Evolutionary conservation across 345 rosid species (phyloP), one percentile per base, ranked within the genome.

Genomic region (Odontarrhena argentea): DNA sequence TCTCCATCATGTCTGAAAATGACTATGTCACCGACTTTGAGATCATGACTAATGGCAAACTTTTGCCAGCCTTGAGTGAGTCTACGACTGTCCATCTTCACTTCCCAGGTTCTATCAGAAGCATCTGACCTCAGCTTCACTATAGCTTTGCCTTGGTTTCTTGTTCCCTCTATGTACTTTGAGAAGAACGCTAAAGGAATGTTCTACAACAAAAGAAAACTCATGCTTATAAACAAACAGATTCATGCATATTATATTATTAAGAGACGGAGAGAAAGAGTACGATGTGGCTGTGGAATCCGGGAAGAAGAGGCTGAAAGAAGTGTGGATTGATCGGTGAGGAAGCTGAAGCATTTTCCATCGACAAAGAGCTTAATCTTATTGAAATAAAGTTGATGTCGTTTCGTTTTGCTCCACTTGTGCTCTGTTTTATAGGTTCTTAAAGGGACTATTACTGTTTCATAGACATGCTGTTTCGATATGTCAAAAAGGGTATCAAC

Each of bases 41-140:
- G 46, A 42, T 51, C 54, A 34, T 69, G 74, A 24, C 45, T 6
- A 11, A 36, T 43, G 2, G 26, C 67, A 60, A 69, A 69, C 7
- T 51, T 52, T 60, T 69, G 13, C 74, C 74, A 69, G 54, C 74
- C 67, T 41, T 60, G 12, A n/a, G 74, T 60, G 46, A 69, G 60
- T 42, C 9, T 60, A 8, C 28, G 46, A 34, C 67, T 67, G 3
- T 60, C 60, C 37, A 69, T 30, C 22, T 52, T 69, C 44, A 60
- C 55, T 60, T 68, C 34, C 65, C 72, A 68, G 2, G 13, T 10
- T 41, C 40, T 2, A 30, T 40, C 36, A 40, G 73, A 69, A 25
- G 22, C 54, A n/a, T 60, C 25, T 0, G 68, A 60, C 43, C 3
- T 60, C 45, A 69, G 54, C 28, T 60, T 68, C 26, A 32, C 52